These are phyloP conservation scores for Chondrus crispus DNA, from an alignment of 23 red algal species.

Conservation along the genomic window DNA sequence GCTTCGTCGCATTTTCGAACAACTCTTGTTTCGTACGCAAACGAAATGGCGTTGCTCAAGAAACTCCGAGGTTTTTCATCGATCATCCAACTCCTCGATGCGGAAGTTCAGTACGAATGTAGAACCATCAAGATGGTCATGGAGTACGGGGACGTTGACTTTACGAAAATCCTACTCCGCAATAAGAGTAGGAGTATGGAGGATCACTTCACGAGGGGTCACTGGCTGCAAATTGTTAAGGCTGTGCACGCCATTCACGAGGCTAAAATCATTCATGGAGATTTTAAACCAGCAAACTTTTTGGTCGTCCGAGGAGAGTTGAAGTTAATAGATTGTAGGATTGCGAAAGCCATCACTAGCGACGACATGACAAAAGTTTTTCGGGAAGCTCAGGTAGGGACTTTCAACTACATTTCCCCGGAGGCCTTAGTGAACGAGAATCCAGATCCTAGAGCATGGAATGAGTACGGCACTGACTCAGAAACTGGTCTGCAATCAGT, in stretches of 20 bases:
- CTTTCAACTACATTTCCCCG: slow-evolving; percentile 98
- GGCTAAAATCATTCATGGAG: slow-evolving; percentile 88
- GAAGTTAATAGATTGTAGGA: slow-evolving; percentile 99
- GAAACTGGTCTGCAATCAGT: background rate
- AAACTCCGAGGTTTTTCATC: slow-evolving; percentile 60
- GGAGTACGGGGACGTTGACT: slow-evolving; percentile 95
- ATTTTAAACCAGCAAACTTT: slow-evolving; percentile 99
- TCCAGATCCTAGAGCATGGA: too few relatives aligned
- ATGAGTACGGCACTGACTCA: background rate
- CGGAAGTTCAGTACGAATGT: slow-evolving; percentile 71
- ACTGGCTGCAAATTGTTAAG: slow-evolving; percentile 98
- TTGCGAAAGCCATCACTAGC: slow-evolving; percentile 87
- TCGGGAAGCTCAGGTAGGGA: slow-evolving; percentile 84
- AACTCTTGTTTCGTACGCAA: slow-evolving; percentile 70
- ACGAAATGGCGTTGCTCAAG: slow-evolving; percentile 84
- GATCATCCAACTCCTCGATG: slow-evolving; percentile 83
- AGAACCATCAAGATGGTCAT: slow-evolving; percentile 86
- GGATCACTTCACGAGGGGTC: slow-evolving; percentile 72
- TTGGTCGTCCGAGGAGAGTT: slow-evolving; percentile 83
- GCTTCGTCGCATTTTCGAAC: slow-evolving; percentile 29
- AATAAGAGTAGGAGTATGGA: slow-evolving; percentile 32
- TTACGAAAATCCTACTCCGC: slow-evolving; percentile 52
- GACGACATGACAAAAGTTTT: slow-evolving; percentile 98
- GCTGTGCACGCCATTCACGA: slow-evolving; percentile 92
- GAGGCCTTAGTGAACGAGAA: too few relatives aligned